Base-by-base conservation (phyloP, 2,329 filamentous ascomycete genomes). In the Plenodomus biglobosus region DNA sequence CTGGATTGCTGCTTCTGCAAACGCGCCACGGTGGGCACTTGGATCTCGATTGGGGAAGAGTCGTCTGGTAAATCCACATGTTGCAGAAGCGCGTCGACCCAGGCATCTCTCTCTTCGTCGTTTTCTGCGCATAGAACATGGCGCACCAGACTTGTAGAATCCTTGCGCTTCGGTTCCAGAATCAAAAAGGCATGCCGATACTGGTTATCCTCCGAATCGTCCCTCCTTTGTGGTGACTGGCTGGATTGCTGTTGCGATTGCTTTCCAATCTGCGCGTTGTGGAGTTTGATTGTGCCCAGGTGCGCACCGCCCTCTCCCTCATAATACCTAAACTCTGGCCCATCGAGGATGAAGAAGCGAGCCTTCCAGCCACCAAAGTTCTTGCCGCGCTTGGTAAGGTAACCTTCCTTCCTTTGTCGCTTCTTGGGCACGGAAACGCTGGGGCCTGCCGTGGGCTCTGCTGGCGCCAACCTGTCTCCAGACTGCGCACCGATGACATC, bases 361-460 rank as follows among this genome's bases (percentile, higher is more conserved):
- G 91, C 92, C 73, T 99, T 99, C 94, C 94, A 99, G 40, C 94
- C 94, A 42, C 94, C 94, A 74, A 99, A 99, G 65, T 97, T 97
- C 78, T 99, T 99, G 40, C 94, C 94, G 59, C 89, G 84, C 76
- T 99, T 99, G 1, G 94, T 97, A 41, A 99, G 76, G 71, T 97
- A 99, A 8, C 94, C 94, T 66, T 86, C 92, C 65, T 90, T 90
- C 50, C 85, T 80, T 8, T 87, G 84, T 84, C 60, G 86, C 83
- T 5, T 83, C 42, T 65, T 68, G 3, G 63, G 40, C 48, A 64
- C 76, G 75, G 64, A 70, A 30, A 71, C 66, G 34, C 76, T 71
- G 19, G 64, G 68, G 16, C 68, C 62, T 22, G 78, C 72, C 36
- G 70, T 73, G 1, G 78, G 74, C 49, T 87, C 85, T 32, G 27